phyloP scores from a whole-genome alignment of 225 moss, liverwort and hornwort species.

The Sphagnum contortum region DNA sequence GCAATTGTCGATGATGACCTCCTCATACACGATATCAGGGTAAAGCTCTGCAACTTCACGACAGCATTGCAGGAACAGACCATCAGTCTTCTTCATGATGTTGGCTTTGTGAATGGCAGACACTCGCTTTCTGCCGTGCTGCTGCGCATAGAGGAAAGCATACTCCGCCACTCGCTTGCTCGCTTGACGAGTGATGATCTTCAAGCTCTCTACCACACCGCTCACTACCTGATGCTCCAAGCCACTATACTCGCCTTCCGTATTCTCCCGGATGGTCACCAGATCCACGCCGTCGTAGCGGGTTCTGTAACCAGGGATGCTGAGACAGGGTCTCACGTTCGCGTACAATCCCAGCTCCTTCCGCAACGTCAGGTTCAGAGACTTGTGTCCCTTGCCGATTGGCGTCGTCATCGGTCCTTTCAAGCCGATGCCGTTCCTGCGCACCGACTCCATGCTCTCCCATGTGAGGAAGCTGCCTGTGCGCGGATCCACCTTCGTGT shows the following conservation, averaged over 20 bases:
- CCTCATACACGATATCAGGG: slow-evolving; percentile 82
- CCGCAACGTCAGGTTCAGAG: slow-evolving; percentile 71
- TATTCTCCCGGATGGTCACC: slow-evolving; percentile 91
- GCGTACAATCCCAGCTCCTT: slow-evolving; percentile 94
- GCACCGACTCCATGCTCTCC: slow-evolving; percentile 99
- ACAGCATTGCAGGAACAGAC: slow-evolving; percentile 95
- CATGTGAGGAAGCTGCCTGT: slow-evolving; percentile 96
- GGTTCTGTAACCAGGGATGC: slow-evolving; percentile 87
- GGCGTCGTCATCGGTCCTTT: slow-evolving; percentile 98
- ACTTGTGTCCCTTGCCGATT: slow-evolving; percentile 94
- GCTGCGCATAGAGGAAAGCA: slow-evolving; percentile 74
- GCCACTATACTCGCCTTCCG: slow-evolving; percentile 98
- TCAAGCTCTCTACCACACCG: slow-evolving; percentile 96
- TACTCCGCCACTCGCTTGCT: slow-evolving; percentile 89
- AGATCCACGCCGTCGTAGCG: slow-evolving; percentile 94
- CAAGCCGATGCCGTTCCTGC: slow-evolving; percentile 81
- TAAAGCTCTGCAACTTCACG: slow-evolving; percentile 78
- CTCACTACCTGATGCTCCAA: slow-evolving; percentile 98
- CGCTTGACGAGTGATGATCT: slow-evolving; percentile 87
- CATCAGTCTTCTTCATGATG: slow-evolving; percentile 99
- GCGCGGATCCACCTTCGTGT: slow-evolving; percentile 55
- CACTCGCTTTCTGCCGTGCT: slow-evolving; percentile 82
- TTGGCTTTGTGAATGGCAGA: slow-evolving; percentile 97
- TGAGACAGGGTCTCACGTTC: slow-evolving; percentile 90
- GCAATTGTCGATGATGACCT: slow-evolving; percentile 98